Conservation (phyloP, 2,329 filamentous ascomycete species). For the Ophiostoma quercus region DNA sequence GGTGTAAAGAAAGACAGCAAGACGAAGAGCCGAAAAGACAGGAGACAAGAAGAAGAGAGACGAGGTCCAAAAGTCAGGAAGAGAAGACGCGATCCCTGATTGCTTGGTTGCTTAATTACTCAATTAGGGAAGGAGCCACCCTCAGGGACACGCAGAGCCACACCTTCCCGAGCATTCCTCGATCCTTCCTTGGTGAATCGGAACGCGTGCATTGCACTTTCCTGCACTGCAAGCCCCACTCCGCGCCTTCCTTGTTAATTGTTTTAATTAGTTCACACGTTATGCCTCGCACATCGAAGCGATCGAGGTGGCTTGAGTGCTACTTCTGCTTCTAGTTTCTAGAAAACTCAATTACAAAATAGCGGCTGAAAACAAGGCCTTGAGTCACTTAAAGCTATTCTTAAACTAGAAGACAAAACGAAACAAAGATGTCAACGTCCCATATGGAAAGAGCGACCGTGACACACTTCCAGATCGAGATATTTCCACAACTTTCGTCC, state of each 20-base stretch:
- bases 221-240: neutral
- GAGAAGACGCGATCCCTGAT: slow-evolving; percentile 8
- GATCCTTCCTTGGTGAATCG: neutral
- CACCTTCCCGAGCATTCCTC: slow-evolving; percentile 5
- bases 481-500: slow-evolving; percentile 7
- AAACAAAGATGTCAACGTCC: too few species aligned
- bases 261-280: neutral
- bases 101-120: slow-evolving; percentile 11
- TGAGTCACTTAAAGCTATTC: too few species aligned
- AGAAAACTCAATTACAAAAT: too few species aligned
- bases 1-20: neutral
- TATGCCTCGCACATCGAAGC: neutral
- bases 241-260: neutral
- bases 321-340: too few species aligned
- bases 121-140: neutral
- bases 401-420: too few species aligned
- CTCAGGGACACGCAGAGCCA: neutral
- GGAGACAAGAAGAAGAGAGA: neutral
- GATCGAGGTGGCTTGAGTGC: too few species aligned
- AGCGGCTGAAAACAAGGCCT: too few species aligned
- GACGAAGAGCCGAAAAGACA: neutral
- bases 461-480: too few species aligned
- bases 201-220: slow-evolving; percentile 4
- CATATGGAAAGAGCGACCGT: too few species aligned
- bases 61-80: neutral